Conservation (phyloP, 2,329 filamentous ascomycete genomes). For the Tympanopsis confertula region DNA sequence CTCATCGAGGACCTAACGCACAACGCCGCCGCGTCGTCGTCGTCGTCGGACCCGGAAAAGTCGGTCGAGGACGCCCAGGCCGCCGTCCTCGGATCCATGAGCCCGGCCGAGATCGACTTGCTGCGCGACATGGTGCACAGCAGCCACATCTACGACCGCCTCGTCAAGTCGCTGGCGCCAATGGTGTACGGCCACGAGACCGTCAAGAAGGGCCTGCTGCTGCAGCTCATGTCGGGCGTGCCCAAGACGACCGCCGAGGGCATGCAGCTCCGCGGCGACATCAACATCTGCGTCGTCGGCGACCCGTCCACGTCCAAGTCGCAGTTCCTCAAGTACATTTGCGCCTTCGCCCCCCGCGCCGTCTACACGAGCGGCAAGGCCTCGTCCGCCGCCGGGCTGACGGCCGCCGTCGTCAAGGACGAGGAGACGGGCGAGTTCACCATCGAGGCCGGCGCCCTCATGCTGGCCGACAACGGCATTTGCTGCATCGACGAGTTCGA, state of each 20-base stretch:
- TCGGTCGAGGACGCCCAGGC: constrained; percentile 57
- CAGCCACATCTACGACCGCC: constrained; percentile 60
- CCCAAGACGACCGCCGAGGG: constrained; percentile 61
- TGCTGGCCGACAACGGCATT: constrained; percentile 65
- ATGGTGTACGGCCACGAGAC: constrained; percentile 68
- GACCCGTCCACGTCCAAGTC: constrained; percentile 67
- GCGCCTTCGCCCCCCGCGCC: constrained; percentile 60
- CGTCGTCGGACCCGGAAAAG: constrained; percentile 36
- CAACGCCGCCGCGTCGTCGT: constrained; percentile 39
- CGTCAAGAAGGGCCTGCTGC: constrained; percentile 63
- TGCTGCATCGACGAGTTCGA: constrained; percentile 72
- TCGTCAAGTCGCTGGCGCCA: constrained; percentile 65
- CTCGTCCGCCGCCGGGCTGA: constrained; percentile 67
- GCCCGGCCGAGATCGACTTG: constrained; percentile 59
- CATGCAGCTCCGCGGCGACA: constrained; percentile 62
- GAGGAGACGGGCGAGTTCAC: constrained; percentile 70
- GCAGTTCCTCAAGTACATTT: constrained; percentile 68
- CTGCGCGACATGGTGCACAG: constrained; percentile 61
- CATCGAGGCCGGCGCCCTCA: constrained; percentile 65
- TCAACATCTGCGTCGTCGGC: constrained; percentile 69
- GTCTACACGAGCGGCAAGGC: constrained; percentile 70
- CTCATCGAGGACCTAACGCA: constrained; percentile 59
- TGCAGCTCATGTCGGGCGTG: constrained; percentile 63
- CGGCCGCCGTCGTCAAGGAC: constrained; percentile 65
- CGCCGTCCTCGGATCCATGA: constrained; percentile 57